Conservation (phyloP, 225 moss, liverwort and hornwort species). For the Antitrichia curtipendula region DNA sequence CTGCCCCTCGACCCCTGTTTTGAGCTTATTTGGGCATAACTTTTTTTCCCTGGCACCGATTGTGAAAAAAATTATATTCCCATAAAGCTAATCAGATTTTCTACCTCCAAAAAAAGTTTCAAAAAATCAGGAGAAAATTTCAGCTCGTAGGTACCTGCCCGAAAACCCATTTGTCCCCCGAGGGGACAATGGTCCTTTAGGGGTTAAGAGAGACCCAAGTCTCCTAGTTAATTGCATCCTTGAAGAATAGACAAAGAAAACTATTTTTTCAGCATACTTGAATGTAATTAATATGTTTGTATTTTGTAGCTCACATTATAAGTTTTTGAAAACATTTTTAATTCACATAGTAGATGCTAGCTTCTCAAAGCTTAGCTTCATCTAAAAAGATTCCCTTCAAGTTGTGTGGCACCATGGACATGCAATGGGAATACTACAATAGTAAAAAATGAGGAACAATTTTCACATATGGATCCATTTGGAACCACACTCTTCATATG, state of each 20-base stretch:
- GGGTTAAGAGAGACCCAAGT: rapidly evolving
- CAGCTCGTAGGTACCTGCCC: too few relatives aligned
- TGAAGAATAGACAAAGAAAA: background rate
- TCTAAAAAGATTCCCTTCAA: background rate
- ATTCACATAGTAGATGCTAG: background rate
- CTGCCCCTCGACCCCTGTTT: too few relatives aligned
- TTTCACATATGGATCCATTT: too few relatives aligned
- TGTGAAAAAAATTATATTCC: too few relatives aligned
- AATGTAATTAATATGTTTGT: background rate
- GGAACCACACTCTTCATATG: background rate
- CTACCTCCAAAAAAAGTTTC: too few relatives aligned
- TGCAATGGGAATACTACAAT: background rate
- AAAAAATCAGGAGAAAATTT: too few relatives aligned
- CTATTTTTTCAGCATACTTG: background rate
- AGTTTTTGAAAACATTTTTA: background rate
- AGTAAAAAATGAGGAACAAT: background rate
- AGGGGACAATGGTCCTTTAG: too few relatives aligned
- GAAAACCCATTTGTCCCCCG: too few relatives aligned
- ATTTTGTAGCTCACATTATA: rapidly evolving
- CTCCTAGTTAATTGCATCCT: rapidly evolving
- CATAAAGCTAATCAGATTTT: too few relatives aligned
- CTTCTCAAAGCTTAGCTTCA: background rate
- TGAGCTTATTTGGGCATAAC: too few relatives aligned
- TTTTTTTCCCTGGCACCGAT: too few relatives aligned
- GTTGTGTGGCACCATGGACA: background rate